Evolutionary conservation across 164 flowering plant genomes (phyloP).

Genomic region (Tinospora cordifolia): DNA sequence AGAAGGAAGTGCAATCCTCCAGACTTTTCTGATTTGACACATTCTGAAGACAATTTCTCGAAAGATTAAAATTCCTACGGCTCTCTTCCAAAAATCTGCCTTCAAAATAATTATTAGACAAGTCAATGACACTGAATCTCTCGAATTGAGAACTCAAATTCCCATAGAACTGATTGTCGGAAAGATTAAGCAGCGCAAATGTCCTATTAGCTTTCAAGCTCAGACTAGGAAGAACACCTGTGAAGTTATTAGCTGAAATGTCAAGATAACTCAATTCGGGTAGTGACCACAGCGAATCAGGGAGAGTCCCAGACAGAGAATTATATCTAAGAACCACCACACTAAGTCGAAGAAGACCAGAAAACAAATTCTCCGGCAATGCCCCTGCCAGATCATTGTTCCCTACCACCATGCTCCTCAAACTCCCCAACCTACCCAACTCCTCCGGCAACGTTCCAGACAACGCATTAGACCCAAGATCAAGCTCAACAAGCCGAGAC

Average conservation of each 20-base stretch:
- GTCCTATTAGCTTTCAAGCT: conserved; percentile 19
- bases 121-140: conserved; percentile 34
- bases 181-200: conserved; percentile 39
- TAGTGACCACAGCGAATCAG: conserved; percentile 35
- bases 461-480: conserved; percentile 50
- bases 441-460: conserved; percentile 50
- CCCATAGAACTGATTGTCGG: conserved; percentile 64
- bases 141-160: conserved; percentile 23
- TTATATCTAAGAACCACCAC: conserved; percentile 36
- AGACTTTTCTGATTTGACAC: conserved; percentile 46
- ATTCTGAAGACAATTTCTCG: conserved; percentile 59
- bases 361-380: conserved; percentile 40
- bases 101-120: conserved; percentile 60
- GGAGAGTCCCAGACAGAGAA: conserved; percentile 39
- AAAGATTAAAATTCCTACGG: conserved; percentile 33
- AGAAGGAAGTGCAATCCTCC: conserved; percentile 51
- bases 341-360: conserved; percentile 26
- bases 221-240: conserved; percentile 36
- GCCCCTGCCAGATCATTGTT: conserved; percentile 36
- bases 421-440: conserved; percentile 37
- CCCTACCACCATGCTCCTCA: conserved; percentile 33
- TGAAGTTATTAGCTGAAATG: conserved; percentile 52
- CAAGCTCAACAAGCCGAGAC: conserved; percentile 45
- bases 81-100: conserved; percentile 41
- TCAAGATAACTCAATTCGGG: conserved; percentile 44